These are phyloP conservation scores for Aspergillus avenaceus DNA, from an alignment of 495 filamentous ascomycete species.

Conservation along the genomic window DNA sequence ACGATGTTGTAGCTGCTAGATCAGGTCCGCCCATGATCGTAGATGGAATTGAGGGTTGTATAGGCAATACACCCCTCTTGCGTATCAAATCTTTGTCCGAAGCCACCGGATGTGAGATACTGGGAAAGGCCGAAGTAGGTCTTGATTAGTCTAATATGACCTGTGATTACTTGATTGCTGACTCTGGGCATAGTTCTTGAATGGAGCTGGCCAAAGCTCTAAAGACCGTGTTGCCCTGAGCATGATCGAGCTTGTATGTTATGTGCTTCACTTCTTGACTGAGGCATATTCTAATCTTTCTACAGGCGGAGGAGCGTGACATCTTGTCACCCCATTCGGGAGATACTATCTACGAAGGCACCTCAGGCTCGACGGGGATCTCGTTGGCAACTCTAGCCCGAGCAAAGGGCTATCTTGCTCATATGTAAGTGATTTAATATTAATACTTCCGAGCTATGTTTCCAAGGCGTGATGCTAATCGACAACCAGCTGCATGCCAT, in stretches of 20 bases:
- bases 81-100: conserved; percentile 83
- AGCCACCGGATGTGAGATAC: conserved; percentile 87
- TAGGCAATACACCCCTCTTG: conserved; percentile 91
- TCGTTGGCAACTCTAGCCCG: conserved; percentile 85
- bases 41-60: conserved; percentile 85
- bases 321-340: conserved; percentile 74
- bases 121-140: conserved; percentile 83
- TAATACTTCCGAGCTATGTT: background rate
- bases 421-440: conserved; percentile 58
- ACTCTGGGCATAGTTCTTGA: conserved; percentile 61
- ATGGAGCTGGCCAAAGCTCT: conserved; percentile 90
- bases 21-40: conserved; percentile 39
- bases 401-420: conserved; percentile 82
- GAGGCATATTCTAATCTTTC: conserved; percentile 9
- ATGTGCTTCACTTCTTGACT: conserved; percentile 1
- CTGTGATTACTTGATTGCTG: too few relatives aligned
- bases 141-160: too few relatives aligned
- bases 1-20: conserved; percentile 22
- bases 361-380: conserved; percentile 90
- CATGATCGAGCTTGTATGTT: conserved; percentile 69
- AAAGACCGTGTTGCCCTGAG: conserved; percentile 92
- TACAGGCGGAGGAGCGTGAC: conserved; percentile 70
- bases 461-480: conserved; percentile 5
- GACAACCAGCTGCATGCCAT: conserved; percentile 74
- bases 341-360: conserved; percentile 96